Evolutionary conservation across 495 filamentous ascomycete species (phyloP), one percentile per base, ranked within the genome.

Genomic region (Emericellopsis terricola): DNA sequence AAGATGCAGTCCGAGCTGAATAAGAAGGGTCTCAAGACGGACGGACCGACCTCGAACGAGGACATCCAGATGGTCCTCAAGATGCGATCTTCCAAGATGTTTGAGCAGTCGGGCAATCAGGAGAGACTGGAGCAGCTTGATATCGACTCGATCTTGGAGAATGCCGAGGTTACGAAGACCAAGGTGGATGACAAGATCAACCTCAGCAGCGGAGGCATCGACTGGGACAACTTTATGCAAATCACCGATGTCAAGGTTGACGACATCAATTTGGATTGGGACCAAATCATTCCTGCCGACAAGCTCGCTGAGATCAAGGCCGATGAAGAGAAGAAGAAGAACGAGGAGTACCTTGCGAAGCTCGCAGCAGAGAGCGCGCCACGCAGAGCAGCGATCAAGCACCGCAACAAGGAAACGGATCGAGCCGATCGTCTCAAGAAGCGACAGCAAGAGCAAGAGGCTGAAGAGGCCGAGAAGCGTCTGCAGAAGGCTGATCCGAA

Each of bases 121-220:
- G 73, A 82, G 57, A 86, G 89, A 49, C 67, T 99, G 17, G 89
- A 99, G 50, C 84, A 94, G 51, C 73, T 99, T n/a, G 89, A 99
- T 47, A 94, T 99, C 39, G 89, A 99, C 45, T 80, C 84, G 10
- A 86, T 99, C 15, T 74, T 99, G 8, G 85, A 81, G 31, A 91
- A 91, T 52, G 89, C 91, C 16, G 89, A 99, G 57, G 73, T 94
- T 41, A 85, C 94, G 40, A 79, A 91, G 47, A 94, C 86, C 0
- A 83, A 93, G 45, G 77, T 94, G 28, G 74, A 81, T 3, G 62
- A 66, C 39, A 60, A 66, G 43, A 56, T 66, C 51, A 66, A 66
- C 26, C 59, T 66, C 3, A 66, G 62, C 44, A 69, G 63, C 28
- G 80, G 86, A 44, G 82, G 78, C 26, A 78, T 94, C 32, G 81